Evolutionary conservation across 768 basidiomycete genomes (phyloP).

Genomic region (Pholiota conissans): DNA sequence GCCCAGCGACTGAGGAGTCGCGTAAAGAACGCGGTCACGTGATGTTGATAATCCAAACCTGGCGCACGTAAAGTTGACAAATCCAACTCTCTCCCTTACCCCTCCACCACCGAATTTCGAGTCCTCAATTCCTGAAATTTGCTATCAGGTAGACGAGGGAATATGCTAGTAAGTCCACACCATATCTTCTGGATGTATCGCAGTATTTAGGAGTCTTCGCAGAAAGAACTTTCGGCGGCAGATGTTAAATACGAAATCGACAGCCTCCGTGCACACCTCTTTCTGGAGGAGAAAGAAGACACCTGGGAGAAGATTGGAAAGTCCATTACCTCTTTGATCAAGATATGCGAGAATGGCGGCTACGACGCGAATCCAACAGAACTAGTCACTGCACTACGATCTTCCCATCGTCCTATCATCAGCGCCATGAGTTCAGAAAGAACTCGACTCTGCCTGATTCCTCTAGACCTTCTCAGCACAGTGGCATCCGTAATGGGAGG

Average conservation of each 20-base stretch:
- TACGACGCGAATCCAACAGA: conserved; percentile 48
- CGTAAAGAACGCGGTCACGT: background rate
- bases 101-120: background rate
- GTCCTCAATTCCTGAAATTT: background rate
- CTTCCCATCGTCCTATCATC: conserved; percentile 52
- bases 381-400: conserved; percentile 50
- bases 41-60: background rate
- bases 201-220: background rate
- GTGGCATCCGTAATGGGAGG: conserved; percentile 56
- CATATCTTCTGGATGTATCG: background rate
- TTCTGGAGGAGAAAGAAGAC: conserved; percentile 70
- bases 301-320: conserved; percentile 72
- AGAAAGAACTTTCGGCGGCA: conserved; percentile 6
- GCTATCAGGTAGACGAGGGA: background rate
- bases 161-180: background rate
- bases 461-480: conserved; percentile 59
- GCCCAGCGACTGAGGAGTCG: too few species aligned
- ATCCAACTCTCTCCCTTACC: background rate
- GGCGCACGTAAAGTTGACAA: background rate
- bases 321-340: conserved; percentile 44
- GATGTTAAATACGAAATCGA: conserved; percentile 39
- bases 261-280: conserved; percentile 35
- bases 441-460: conserved; percentile 65
- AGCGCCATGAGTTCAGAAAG: conserved; percentile 72
- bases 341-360: conserved; percentile 51